Conservation (phyloP, 2,329 filamentous ascomycete genomes). For the Claviceps sorghi region DNA sequence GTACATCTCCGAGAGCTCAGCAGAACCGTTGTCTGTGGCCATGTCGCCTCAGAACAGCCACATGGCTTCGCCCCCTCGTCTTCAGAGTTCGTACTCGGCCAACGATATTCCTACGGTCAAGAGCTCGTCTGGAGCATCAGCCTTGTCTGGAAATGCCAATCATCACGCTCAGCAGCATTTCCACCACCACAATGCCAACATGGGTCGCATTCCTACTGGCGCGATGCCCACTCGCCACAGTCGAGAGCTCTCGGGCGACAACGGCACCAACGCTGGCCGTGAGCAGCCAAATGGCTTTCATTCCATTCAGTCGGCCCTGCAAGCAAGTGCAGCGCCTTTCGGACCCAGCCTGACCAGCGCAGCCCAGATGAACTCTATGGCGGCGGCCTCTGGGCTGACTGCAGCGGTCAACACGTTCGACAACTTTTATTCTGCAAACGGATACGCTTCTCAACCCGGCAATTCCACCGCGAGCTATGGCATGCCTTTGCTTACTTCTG, state of each 20-base stretch:
- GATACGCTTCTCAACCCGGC: slow-evolving; percentile 16
- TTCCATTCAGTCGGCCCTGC: slow-evolving; percentile 56
- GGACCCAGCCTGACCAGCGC: slow-evolving; percentile 38
- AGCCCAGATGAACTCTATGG: slow-evolving; percentile 13
- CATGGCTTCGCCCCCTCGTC: slow-evolving; percentile 53
- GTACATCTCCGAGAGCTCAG: slow-evolving; percentile 32
- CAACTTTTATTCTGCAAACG: slow-evolving; percentile 19
- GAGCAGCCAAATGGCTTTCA: slow-evolving; percentile 37
- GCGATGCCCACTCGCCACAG: slow-evolving; percentile 53
- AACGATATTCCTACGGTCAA: slow-evolving; percentile 82
- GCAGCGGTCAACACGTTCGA: slow-evolving; percentile 16
- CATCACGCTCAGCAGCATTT: slow-evolving; percentile 48
- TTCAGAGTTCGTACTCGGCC: slow-evolving; percentile 80
- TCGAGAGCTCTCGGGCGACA: slow-evolving; percentile 51
- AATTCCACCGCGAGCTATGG: slow-evolving; percentile 13
- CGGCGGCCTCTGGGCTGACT: slow-evolving; percentile 12
- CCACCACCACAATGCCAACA: slow-evolving; percentile 68
- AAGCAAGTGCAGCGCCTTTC: slow-evolving; percentile 68
- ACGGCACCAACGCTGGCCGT: slow-evolving; percentile 23
- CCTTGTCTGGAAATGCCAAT: slow-evolving; percentile 32
- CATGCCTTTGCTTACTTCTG: slow-evolving; percentile 43
- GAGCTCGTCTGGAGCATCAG: slow-evolving; percentile 38
- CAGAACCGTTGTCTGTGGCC: slow-evolving; percentile 22
- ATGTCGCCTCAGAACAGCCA: slow-evolving; percentile 35
- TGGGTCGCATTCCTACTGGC: slow-evolving; percentile 62